Base-by-base conservation (phyloP, 129 eudicot genomes). In the Chrysanthemum seticuspe region DNA sequence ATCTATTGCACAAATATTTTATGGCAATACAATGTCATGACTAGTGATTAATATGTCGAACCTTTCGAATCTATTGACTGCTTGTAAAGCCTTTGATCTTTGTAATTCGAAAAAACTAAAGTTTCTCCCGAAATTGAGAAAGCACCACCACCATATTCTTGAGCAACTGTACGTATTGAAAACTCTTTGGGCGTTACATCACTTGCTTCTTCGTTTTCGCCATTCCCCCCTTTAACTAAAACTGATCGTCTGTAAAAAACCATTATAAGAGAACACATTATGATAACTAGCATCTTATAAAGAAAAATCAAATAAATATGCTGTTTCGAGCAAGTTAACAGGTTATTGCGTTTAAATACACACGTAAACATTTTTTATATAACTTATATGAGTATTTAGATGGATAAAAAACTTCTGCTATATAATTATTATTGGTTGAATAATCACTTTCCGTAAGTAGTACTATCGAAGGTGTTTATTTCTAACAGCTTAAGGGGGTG, bases 61-160 rank as follows among this genome's bases (percentile, higher is more conserved):
- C 99, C 99, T 83, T 77, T 75, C 51, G 87, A 76, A 48, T 81
- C 70, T 50, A 82, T 71, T 12, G 94, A 81, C 73, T 90, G 97
- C 73, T 83, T 81, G 84, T 94, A 94, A 58, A 94, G 92, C 68
- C 96, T 84, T 57, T 94, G 99, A 77, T 94, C 99, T 83, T 85
- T 88, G 81, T 94, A 88, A 79, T 94, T 94, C 6, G 99, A 88
- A 75, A 94, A 94, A 66, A 94, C 62, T 25, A 94, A 60, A 71
- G 74, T 75, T 8, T 86, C 96, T 31, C 89, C 97, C 10, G 77
- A 79, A 61, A 90, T 83, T 13, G 82, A 58, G 68, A 94, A 94
- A 2, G 91, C 97, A 55, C 96, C 99, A 47, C 99, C 99, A 69
- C 99, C 99, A 45, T 88, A 94, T 60, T 94, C 97, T 70, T 94